Evolutionary conservation across 139 green algal species (phyloP).

Genomic region (Chlorella ohadii): DNA sequence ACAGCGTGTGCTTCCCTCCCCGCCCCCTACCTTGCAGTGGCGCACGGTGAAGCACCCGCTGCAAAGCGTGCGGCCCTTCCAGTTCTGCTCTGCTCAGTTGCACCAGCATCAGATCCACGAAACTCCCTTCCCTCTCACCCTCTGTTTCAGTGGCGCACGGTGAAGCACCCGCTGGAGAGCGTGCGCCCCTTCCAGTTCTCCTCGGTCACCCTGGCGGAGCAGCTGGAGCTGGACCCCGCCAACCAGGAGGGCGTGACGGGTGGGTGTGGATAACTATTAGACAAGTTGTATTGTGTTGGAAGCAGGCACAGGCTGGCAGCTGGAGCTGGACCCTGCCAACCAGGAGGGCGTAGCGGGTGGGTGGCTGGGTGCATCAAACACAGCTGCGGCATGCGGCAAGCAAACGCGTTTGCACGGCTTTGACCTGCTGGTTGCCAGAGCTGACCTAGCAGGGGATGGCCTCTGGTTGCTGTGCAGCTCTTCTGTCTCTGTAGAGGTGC

Average conservation of each 20-base stretch:
- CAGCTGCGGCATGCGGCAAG: no score
- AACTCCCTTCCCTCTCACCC: no score
- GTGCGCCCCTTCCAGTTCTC: constrained; percentile 88
- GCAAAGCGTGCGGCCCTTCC: constrained; percentile 81
- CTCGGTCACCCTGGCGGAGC: constrained; percentile 63
- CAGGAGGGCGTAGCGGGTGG: constrained; percentile 40
- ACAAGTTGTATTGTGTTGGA: no score
- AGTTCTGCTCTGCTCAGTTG: constrained; percentile 76
- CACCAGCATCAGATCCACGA: no score
- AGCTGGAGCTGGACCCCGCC: constrained; percentile 61
- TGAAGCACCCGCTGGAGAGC: constrained; percentile 77
- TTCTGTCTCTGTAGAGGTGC: no score
- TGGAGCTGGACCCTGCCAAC: constrained; percentile 64
- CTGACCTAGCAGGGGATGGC: no score
- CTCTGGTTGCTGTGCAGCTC: no score
- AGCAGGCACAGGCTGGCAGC: no score
- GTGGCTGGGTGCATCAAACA: no score
- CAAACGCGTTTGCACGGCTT: no score
- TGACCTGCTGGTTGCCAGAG: no score
- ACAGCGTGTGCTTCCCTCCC: no score
- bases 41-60: constrained; percentile 73
- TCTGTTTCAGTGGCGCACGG: constrained; percentile 61
- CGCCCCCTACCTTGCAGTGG: neutral
- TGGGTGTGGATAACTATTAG: neutral
- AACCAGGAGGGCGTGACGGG: constrained; percentile 49